Conservation (phyloP, 1,284 basidiomycete species). For the Amylostereum areolatum region DNA sequence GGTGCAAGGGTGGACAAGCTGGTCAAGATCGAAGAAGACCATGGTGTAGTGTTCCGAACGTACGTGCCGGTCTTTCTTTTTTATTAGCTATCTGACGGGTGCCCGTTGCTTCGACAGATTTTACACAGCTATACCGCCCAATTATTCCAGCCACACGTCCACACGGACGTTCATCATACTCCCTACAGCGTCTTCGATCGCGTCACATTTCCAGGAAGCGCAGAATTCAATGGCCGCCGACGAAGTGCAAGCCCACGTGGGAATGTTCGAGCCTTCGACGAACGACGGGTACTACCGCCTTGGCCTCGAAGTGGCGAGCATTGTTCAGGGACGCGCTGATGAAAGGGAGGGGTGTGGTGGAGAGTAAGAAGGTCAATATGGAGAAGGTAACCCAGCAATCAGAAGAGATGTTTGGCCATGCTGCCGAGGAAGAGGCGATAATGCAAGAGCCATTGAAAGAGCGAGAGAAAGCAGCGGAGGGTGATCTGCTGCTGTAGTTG, state of each 20-base stretch:
- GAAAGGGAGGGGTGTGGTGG: conserved; percentile 16
- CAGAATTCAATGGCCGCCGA: conserved; percentile 67
- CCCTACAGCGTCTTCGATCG: conserved; percentile 47
- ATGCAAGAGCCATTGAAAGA: too few species aligned
- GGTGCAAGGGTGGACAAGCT: conserved; percentile 58
- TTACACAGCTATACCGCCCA: conserved; percentile 69
- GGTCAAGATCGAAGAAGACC: conserved; percentile 49
- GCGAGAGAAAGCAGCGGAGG: too few species aligned
- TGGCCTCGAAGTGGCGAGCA: conserved; percentile 59
- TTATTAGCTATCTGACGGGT: neutral
- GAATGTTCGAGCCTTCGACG: conserved; percentile 80
- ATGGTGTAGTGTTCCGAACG: conserved; percentile 72
- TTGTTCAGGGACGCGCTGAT: conserved; percentile 57
- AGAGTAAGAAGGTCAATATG: neutral
- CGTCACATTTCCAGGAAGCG: conserved; percentile 53
- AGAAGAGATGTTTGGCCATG: neutral
- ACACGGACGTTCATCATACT: conserved; percentile 74
- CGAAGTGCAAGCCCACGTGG: conserved; percentile 84
- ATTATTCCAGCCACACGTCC: conserved; percentile 42
- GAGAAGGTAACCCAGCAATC: conserved; percentile 1
- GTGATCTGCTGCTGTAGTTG: too few species aligned
- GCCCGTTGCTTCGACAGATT: conserved; percentile 42
- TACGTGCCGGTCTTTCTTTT: conserved; percentile 32
- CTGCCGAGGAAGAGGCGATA: too few species aligned
- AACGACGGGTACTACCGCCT: conserved; percentile 90